Percentiles rank a stretch among this genome's conserved stretches.
These are phyloP conservation scores for Phytophthora ramorum DNA, from an alignment of 352 stramenopile species.

Conservation along the genomic window DNA sequence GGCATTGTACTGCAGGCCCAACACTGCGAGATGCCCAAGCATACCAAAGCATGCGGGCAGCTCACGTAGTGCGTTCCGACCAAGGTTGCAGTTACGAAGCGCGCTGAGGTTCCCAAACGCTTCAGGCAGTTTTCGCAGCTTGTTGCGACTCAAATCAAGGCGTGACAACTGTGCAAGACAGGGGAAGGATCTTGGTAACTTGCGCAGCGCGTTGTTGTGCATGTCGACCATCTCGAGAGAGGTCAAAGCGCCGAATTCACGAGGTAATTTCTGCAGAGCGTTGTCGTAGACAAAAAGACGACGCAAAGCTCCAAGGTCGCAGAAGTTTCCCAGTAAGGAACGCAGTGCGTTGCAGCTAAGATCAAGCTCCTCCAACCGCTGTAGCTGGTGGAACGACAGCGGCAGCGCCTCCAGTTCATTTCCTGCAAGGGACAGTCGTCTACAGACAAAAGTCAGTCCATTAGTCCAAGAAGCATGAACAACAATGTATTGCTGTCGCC, in stretches of 20 bases:
- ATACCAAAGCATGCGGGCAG: conserved; percentile 51
- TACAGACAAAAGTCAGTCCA: conserved; percentile 10
- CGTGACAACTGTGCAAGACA: conserved; percentile 44
- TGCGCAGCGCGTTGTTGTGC: conserved; percentile 44
- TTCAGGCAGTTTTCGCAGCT: conserved; percentile 45
- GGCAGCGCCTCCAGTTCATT: conserved; percentile 65
- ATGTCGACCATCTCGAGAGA: conserved; percentile 51
- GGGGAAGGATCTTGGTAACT: conserved; percentile 57
- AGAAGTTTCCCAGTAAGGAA: conserved; percentile 61
- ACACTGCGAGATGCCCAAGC: conserved; percentile 30
- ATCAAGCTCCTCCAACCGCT: conserved; percentile 43
- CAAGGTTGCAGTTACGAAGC: conserved; percentile 50
- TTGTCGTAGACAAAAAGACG: conserved; percentile 51
- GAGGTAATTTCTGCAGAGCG: conserved; percentile 37
- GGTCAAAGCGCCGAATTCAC: conserved; percentile 49
- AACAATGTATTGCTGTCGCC: not conserved
- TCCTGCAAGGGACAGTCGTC: conserved; percentile 52
- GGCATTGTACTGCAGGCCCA: conserved; percentile 49
- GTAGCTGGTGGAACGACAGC: conserved; percentile 60
- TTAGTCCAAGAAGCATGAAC: not conserved
- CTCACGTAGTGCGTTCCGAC: conserved; percentile 44
- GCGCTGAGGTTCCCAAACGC: conserved; percentile 57
- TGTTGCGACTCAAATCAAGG: conserved; percentile 54
- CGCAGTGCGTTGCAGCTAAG: conserved; percentile 55
- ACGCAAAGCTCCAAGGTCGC: conserved; percentile 45